Evolutionary conservation across 495 filamentous ascomycete species (phyloP).

Genomic region (Oleoguttula mirabilis): DNA sequence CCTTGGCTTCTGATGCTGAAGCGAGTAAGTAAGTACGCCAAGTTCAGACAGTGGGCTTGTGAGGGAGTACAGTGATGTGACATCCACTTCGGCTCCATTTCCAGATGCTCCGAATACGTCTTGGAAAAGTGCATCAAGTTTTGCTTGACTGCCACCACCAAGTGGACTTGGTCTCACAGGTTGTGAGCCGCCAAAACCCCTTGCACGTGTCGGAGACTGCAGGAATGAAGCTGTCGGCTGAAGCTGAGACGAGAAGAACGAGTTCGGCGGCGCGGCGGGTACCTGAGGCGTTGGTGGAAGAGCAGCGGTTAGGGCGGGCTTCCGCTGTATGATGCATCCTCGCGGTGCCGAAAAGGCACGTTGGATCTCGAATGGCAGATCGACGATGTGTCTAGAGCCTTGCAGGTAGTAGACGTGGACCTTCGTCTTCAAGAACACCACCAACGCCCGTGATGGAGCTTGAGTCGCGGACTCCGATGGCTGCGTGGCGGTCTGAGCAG

Average conservation of each 20-base stretch:
- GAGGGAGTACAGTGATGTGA: conserved; percentile 62
- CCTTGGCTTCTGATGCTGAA: conserved; percentile 12
- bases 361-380: conserved; percentile 90
- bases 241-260: conserved; percentile 56
- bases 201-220: conserved; percentile 13
- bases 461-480: neutral
- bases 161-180: conserved; percentile 5
- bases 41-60: conserved; percentile 80
- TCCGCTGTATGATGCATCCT: conserved; percentile 77
- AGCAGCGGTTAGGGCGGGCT: conserved; percentile 19
- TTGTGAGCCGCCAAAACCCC: conserved; percentile 9
- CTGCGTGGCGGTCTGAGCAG: neutral
- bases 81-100: conserved; percentile 1
- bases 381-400: conserved; percentile 77
- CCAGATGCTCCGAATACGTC: conserved; percentile 1
- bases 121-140: conserved; percentile 10
- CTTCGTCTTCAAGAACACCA: conserved; percentile 85
- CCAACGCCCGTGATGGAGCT: conserved; percentile 54
- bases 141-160: neutral
- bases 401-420: conserved; percentile 88
- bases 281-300: conserved; percentile 26
- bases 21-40: conserved; percentile 55
- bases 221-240: conserved; percentile 27
- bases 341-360: conserved; percentile 67
- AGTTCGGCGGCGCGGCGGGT: conserved; percentile 55